These are phyloP conservation scores for Trametopsis cervina DNA, from an alignment of 768 basidiomycete species.

Conservation along the genomic window DNA sequence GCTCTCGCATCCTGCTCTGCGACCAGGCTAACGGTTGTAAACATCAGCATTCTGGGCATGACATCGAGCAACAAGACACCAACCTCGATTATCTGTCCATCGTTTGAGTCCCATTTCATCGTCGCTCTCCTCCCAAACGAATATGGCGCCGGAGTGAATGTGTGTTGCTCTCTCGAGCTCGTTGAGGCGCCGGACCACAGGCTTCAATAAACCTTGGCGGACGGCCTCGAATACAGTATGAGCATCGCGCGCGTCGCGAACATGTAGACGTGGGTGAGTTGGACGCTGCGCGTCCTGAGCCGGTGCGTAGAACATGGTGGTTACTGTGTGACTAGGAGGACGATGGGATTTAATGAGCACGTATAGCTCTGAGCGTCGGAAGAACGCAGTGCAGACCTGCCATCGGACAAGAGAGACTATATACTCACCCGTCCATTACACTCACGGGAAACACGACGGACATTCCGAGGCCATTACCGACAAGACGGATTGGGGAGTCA, in stretches of 20 bases:
- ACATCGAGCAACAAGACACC: background rate
- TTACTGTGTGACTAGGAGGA: background rate
- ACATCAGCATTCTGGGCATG: background rate
- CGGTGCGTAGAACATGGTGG: conserved; percentile 28
- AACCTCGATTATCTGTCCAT: conserved; percentile 46
- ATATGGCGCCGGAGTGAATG: conserved; percentile 55
- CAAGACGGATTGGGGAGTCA: conserved; percentile 11
- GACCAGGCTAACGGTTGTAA: conserved; percentile 10
- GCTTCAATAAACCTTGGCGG: conserved; percentile 42
- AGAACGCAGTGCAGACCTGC: background rate
- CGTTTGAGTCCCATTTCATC: conserved; percentile 59
- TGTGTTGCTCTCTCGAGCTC: conserved; percentile 49
- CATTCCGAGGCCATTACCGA: conserved; percentile 16
- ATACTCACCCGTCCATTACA: conserved; percentile 17
- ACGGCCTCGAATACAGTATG: conserved; percentile 63
- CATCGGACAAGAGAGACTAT: conserved; percentile 1
- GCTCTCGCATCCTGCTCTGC: conserved; percentile 30
- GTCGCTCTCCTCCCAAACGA: conserved; percentile 66
- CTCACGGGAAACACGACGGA: conserved; percentile 19
- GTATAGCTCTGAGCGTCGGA: background rate
- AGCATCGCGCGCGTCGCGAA: conserved; percentile 59
- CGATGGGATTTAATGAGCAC: background rate
- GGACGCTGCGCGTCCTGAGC: conserved; percentile 48
- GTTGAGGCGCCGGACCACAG: conserved; percentile 50
- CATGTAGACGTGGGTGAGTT: conserved; percentile 58